Evolutionary conservation across 495 filamentous ascomycete genomes (phyloP), one percentile per base, ranked within the genome.

Genomic region (Viridothelium virens): DNA sequence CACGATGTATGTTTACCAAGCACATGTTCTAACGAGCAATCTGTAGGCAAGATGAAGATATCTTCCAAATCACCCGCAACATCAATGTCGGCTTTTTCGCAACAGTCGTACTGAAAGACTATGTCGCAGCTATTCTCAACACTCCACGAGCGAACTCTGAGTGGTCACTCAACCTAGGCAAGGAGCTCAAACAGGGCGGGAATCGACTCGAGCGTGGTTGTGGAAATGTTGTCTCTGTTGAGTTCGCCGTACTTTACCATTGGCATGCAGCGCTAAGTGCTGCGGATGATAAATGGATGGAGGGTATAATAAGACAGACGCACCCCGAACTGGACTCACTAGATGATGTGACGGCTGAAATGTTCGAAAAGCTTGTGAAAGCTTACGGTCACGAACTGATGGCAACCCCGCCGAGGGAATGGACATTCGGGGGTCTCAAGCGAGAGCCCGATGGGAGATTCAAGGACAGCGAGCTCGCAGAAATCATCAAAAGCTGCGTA

Each of bases 391-490:
- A 79, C 44, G 75, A 68, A 59, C 76, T 87, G 9, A 71, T 80
- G n/a, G 72, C 74, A 14, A 83, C 86, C 37, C 81, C 82, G 9
- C 72, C 79, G 34, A 77, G 84, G 37, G 38, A 68, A 69, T 82
- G 86, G 65, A 83, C 80, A n/a, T 89, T 88, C 70, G 83, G 77
- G 31, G 72, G 77, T 16, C 75, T 89, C 48, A 64, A 85, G 70
- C 79, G 86, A 68, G 75, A 78, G 61, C 71, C 74, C 7, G 79
- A 86, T 66, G 86, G 86, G 12, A 81, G 65, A 25, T 86, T 86
- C 76, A 78, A 78, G 16, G 85, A 88, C 62, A 80, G 78, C 34
- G 85, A 85, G 16, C 79, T 89, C 37, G 85, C 84, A 1, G 74
- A 81, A 48, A 81, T 89, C 39, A 74, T 88, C 64, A 79, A 79